These are phyloP conservation scores for Pichia sp. DNA, from an alignment of 1,139 yeast species.

Conservation along the genomic window DNA sequence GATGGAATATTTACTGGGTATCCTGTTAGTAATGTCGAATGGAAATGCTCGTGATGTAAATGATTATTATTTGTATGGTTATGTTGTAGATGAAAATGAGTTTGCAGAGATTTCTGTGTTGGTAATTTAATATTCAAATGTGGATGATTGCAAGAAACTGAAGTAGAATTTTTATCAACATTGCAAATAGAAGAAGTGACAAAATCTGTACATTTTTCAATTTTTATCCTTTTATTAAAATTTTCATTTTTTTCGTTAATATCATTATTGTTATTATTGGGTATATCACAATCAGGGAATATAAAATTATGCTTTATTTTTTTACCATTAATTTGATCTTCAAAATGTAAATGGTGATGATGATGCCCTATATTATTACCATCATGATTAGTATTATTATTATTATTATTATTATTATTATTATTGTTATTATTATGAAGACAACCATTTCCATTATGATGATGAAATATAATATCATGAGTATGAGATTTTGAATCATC, in stretches of 20 bases:
- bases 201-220: conserved; percentile 8
- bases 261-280: not conserved
- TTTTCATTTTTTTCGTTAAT: not conserved
- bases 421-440: conserved; percentile 1
- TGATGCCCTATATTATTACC: conserved; percentile 7
- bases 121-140: not conserved
- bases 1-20: not conserved
- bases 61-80: not conserved
- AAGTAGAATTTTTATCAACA: conserved; percentile 1
- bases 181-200: conserved; percentile 12
- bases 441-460: conserved; percentile 13
- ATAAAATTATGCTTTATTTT: conserved; percentile 24
- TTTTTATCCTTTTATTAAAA: not conserved
- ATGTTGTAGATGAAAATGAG: not conserved
- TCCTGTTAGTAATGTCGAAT: not conserved
- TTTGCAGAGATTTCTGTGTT: not conserved
- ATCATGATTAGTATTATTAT: not conserved
- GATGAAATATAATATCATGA: conserved; percentile 19
- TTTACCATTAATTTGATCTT: conserved; percentile 23
- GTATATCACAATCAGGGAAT: conserved; percentile 17
- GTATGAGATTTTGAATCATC: conserved; percentile 12
- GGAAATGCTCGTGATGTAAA: conserved; percentile 7
- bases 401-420: not conserved
- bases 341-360: conserved; percentile 27
- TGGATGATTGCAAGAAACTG: not conserved